Evolutionary conservation across 768 basidiomycete species (phyloP).

Genomic region (Russula brevipes): DNA sequence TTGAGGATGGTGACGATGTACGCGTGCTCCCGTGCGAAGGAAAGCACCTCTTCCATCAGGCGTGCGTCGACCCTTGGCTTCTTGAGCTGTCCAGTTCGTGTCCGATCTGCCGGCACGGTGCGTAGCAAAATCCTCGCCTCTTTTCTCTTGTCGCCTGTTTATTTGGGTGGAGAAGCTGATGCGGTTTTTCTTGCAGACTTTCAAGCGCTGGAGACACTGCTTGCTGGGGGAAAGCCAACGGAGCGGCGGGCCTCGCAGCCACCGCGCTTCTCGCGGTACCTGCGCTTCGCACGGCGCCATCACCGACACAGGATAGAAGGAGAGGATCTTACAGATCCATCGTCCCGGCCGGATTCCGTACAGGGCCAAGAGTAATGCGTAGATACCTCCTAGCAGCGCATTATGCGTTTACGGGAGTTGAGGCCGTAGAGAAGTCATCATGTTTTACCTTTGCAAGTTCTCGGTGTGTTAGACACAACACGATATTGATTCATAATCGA

Average conservation of each 20-base stretch:
- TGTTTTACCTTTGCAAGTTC: too few species aligned
- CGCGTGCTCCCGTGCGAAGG: conserved; percentile 89
- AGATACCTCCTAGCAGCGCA: neutral
- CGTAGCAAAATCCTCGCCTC: conserved; percentile 19
- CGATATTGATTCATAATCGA: too few species aligned
- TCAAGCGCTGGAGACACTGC: conserved; percentile 35
- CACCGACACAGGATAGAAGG: conserved; percentile 24
- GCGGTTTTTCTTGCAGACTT: conserved; percentile 29
- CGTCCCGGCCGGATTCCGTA: conserved; percentile 26
- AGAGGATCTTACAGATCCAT: conserved; percentile 29
- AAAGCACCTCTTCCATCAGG: conserved; percentile 84
- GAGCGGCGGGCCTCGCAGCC: conserved; percentile 26
- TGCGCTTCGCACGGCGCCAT: conserved; percentile 31
- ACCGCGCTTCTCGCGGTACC: conserved; percentile 34
- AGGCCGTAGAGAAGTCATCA: too few species aligned
- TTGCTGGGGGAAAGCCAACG: conserved; percentile 21
- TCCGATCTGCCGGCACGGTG: conserved; percentile 89
- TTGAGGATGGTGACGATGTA: conserved; percentile 89
- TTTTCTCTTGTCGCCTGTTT: neutral
- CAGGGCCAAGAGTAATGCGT: neutral
- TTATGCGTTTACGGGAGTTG: too few species aligned
- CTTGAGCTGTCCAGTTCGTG: conserved; percentile 86
- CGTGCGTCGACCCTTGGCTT: conserved; percentile 91
- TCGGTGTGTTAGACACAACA: too few species aligned
- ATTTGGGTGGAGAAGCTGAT: neutral